Conservation (phyloP, 2,329 filamentous ascomycete species). For the Drechslerella dactyloides region DNA sequence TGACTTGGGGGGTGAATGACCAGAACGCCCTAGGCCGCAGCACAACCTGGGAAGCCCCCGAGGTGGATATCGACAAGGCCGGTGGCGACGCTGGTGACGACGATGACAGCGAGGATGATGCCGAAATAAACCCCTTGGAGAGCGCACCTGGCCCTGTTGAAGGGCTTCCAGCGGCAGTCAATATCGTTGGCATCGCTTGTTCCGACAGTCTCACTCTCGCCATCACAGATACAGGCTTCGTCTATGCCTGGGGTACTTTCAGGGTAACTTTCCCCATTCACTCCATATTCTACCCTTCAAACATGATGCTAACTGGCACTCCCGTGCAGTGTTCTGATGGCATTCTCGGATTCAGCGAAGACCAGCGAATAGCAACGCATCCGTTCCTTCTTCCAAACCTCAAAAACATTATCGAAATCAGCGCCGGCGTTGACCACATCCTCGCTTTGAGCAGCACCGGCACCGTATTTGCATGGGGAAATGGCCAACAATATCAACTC, state of each 20-base stretch:
- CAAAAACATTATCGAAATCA: conserved; percentile 68
- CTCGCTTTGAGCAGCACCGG: conserved; percentile 67
- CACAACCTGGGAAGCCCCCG: conserved; percentile 71
- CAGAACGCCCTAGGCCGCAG: conserved; percentile 79
- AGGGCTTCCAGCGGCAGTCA: conserved; percentile 67
- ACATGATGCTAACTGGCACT: conserved; percentile 3
- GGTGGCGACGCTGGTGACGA: conserved; percentile 63
- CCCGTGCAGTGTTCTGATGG: conserved; percentile 67
- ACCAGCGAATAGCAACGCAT: conserved; percentile 63
- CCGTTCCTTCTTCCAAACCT: conserved; percentile 67
- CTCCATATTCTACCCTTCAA: conserved; percentile 12
- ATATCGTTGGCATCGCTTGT: conserved; percentile 72
- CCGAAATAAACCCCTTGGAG: conserved; percentile 73
- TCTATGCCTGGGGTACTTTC: conserved; percentile 87
- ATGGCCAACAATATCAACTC: conserved; percentile 72
- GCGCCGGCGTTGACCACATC: conserved; percentile 68
- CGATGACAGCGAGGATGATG: conserved; percentile 59
- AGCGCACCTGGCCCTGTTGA: conserved; percentile 70
- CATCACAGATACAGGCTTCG: conserved; percentile 74
- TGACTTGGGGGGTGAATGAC: conserved; percentile 89
- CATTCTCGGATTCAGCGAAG: conserved; percentile 68
- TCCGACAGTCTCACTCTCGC: conserved; percentile 78
- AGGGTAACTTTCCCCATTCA: conserved; percentile 60
- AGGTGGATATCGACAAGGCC: conserved; percentile 66
- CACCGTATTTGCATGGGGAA: conserved; percentile 70